Evolutionary conservation across 768 basidiomycete genomes (phyloP), one percentile per base, ranked within the genome.

Genomic region (Psilocybe tampanensis): DNA sequence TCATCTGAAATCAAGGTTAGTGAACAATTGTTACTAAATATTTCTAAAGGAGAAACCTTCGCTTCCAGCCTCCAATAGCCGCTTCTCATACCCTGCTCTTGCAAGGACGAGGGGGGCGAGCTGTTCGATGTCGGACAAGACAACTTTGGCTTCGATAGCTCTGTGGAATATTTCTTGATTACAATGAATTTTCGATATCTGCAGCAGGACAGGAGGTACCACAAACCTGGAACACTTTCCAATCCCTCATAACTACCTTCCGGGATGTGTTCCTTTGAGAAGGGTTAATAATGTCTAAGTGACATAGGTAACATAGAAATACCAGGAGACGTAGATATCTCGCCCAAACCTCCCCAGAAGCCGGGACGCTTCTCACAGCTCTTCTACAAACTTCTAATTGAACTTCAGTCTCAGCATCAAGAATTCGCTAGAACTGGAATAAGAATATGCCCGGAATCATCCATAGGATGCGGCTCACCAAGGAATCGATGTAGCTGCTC

Each of bases 261-360:
- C 17, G 29, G 44, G 8, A 64, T 12, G 21, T 79, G 74, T 70
- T 87, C 83, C 80, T 84, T 39, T n/a, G 36, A 39, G 54, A 47
- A 52, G 55, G 23, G 47, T 24, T 33, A 29, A 52, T 61, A 21
- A 54, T 39, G 44, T 23, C n/a, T 18, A 22, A 39, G 6, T 8
- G 17, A 41, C 21, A 45, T 50, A 41, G 45, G 17, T 33, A 52
- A 18, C 13, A 21, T 29, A 12, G 13, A 65, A 81, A 60, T 53
- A 90, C 92, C 71, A 90, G 64, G 60, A 82, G 81, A 36, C 89
- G 85, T 12, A 94, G 84, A 67, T 90, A 91, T 41, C 85, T 78
- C 5, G 90, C 86, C 88, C 89, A 91, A 15, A 92, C 74, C 64
- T 90, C 88, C 18, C 92, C 92, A 32, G 82, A 90, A 17, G 78